Evolutionary conservation across 202 grass and related monocot species (phyloP), one percentile per base, ranked within the genome.

Genomic region (Miscanthus sacchariflorus): DNA sequence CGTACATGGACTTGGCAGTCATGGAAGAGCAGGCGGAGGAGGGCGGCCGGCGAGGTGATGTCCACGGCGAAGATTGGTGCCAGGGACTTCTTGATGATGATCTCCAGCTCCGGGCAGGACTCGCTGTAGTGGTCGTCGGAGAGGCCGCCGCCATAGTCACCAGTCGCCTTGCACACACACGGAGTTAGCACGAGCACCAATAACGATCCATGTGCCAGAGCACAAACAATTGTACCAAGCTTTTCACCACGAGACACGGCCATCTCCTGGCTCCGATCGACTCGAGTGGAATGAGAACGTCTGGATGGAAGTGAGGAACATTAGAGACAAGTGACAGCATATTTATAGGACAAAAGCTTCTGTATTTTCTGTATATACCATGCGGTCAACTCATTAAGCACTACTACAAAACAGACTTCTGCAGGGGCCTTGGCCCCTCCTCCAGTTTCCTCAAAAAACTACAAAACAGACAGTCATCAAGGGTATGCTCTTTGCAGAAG

Each of bases 11-110:
- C 81, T 74, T 83, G 81, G 81, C 81, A 83, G 49, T 74, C 69
- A 12, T 83, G 81, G 81, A 83, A 83, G 69, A 83, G 18, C 3
- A 83, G 81, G 30, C 81, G 81, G 38, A 83, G 68, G 66, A 83
- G 70, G 19, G 49, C 81, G 6, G 81, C 81, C 66, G 81, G 81
- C 21, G 44, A 56, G 19, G 81, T 54, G 15, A 40, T 14, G 54
- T 83, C 81, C n/a, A 39, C 44, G 69, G 81, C 68, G 49, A 83
- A 83, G 17, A 83, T n/a, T 18, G 68, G 68, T 12, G 81, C 68
- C 35, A 74, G 81, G 68, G 36, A 21, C 17, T 39, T 19, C 69
- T 39, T 71, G 35, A 4, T 19, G 69, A 71, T 21, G 36, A 21
- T 9, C 35, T 42, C 36, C 35, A 71, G 69, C 69, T 71, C 35